Percentiles rank a stretch among this genome's conserved stretches.
Evolutionary conservation across 306 rosid genomes (phyloP).

Genomic region (Purshia tridentata): DNA sequence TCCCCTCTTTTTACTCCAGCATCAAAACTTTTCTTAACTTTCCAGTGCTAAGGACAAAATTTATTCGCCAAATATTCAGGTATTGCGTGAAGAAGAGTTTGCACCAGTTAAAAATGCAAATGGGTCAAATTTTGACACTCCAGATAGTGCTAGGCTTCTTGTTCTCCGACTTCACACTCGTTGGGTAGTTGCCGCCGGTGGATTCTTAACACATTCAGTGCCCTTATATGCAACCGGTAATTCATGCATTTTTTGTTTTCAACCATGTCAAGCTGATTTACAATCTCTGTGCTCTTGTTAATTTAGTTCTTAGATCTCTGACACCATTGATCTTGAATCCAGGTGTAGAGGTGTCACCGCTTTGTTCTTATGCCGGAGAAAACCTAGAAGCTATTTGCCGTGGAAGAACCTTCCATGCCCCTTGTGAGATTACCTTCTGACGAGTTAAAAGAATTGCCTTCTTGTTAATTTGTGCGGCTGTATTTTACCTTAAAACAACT

Average conservation of each 20-base stretch:
- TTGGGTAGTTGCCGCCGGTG: conserved; percentile 98
- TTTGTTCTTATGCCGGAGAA: conserved; percentile 92
- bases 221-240: conserved; percentile 91
- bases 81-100: conserved; percentile 90
- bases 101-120: conserved; percentile 96
- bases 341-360: conserved; percentile 98
- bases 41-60: conserved; percentile 16
- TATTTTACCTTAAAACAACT: conserved; percentile 19
- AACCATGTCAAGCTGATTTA: not conserved
- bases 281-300: not conserved
- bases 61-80: conserved; percentile 44
- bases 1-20: conserved; percentile 5
- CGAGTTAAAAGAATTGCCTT: no score
- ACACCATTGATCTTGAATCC: conserved; percentile 25
- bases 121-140: conserved; percentile 89
- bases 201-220: conserved; percentile 97
- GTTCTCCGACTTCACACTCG: conserved; percentile 96
- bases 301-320: conserved; percentile 24
- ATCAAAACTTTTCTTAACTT: conserved; percentile 8
- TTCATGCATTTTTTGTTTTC: conserved; percentile 6
- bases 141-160: conserved; percentile 91
- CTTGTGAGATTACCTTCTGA: conserved; percentile 88
- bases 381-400: conserved; percentile 93
- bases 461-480: conserved; percentile 33
- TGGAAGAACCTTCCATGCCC: conserved; percentile 98